Conservation (phyloP, 768 basidiomycete genomes). For the Lepiota brunneoincarnata region DNA sequence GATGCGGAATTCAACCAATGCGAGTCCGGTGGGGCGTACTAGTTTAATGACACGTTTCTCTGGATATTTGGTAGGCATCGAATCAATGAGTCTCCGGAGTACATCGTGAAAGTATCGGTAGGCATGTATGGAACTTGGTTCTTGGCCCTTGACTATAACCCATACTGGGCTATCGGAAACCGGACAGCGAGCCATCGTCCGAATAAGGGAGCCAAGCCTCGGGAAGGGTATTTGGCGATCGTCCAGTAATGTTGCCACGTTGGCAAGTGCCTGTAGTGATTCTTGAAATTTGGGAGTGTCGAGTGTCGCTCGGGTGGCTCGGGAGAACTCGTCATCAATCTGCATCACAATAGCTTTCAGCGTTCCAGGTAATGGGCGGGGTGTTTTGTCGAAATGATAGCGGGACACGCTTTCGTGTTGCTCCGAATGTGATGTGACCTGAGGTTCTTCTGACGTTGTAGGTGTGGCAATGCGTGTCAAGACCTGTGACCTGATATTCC, state of each 20-base stretch:
- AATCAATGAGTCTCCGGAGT: conserved; percentile 36
- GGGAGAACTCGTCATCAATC: conserved; percentile 12
- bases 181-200: conserved; percentile 45
- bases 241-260: conserved; percentile 53
- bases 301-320: conserved; percentile 18
- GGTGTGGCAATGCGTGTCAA: not conserved
- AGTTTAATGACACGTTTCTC: not conserved
- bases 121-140: conserved; percentile 32
- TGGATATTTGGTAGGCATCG: conserved; percentile 23
- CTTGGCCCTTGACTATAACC: conserved; percentile 23
- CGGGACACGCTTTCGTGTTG: conserved; percentile 17
- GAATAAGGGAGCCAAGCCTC: conserved; percentile 43
- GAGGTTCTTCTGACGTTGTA: not conserved
- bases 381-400: not conserved
- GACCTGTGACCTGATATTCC: conserved; percentile 31
- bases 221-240: conserved; percentile 43
- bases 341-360: not conserved
- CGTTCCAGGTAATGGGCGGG: not conserved
- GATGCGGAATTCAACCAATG: conserved; percentile 5
- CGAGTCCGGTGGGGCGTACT: not conserved
- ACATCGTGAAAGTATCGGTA: conserved; percentile 48
- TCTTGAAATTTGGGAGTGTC: conserved; percentile 31
- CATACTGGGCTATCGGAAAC: conserved; percentile 37
- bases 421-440: not conserved
- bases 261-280: conserved; percentile 59